Conservation (phyloP, 2,329 filamentous ascomycete genomes). For the Helotiales sp. region DNA sequence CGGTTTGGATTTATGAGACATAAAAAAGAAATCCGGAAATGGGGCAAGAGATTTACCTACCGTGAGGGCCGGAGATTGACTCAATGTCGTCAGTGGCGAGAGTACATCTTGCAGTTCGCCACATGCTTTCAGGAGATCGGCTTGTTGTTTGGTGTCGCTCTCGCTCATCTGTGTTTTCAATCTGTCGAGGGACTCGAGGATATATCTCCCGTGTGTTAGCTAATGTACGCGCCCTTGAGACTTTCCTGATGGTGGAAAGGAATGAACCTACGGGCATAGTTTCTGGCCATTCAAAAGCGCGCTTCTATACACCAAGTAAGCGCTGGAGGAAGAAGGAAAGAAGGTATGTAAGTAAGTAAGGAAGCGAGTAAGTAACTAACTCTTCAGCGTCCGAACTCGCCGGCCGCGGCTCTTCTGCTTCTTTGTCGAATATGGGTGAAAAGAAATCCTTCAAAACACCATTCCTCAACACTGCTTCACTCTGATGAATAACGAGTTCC, state of each 20-base stretch:
- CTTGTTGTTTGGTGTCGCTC: neutral
- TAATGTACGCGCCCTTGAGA: too few species aligned
- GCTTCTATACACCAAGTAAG: neutral
- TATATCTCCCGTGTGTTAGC: neutral
- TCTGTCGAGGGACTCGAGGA: neutral
- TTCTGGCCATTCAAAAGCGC: neutral
- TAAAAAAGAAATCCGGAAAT: too few species aligned
- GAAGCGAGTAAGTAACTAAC: too few species aligned
- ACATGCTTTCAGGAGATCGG: neutral
- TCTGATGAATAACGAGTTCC: neutral
- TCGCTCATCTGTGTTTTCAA: neutral
- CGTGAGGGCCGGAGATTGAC: too few species aligned
- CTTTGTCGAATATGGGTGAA: neutral
- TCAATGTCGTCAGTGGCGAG: neutral
- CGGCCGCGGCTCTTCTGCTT: neutral
- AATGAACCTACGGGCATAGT: neutral
- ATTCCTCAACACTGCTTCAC: neutral
- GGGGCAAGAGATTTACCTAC: too few species aligned
- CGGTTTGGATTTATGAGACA: too few species aligned
- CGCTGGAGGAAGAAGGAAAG: too few species aligned
- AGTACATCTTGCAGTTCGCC: neutral
- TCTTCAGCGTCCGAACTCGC: neutral
- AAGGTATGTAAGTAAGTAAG: too few species aligned
- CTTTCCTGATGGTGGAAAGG: too few species aligned
- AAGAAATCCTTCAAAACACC: constrained; percentile 15